Conservation (phyloP, 2,329 filamentous ascomycete species). For the Tolypocladium cylindrosporum region DNA sequence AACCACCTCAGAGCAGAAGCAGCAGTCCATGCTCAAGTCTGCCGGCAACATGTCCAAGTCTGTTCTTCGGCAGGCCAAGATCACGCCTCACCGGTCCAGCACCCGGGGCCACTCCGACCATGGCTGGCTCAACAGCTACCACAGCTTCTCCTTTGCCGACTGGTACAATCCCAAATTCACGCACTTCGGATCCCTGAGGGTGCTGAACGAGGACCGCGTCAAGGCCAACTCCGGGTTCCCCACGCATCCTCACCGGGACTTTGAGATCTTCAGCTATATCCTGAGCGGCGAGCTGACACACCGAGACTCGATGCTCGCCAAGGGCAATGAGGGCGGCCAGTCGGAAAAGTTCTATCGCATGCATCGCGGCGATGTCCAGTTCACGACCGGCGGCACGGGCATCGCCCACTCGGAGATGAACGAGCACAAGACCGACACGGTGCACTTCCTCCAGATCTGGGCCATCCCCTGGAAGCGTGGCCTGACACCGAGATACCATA, state of each 20-base stretch:
- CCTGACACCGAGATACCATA: slow-evolving; percentile 68
- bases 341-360: slow-evolving; percentile 61
- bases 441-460: slow-evolving; percentile 88
- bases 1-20: background rate
- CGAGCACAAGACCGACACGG: slow-evolving; percentile 58
- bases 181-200: slow-evolving; percentile 66
- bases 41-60: slow-evolving; percentile 48
- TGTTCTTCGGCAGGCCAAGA: slow-evolving; percentile 53
- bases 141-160: slow-evolving; percentile 75
- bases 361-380: slow-evolving; percentile 75
- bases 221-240: slow-evolving; percentile 67
- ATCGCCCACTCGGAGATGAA: slow-evolving; percentile 79
- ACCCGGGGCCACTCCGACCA: slow-evolving; percentile 70
- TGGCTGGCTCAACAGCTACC: slow-evolving; percentile 80
- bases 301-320: slow-evolving; percentile 74
- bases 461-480: slow-evolving; percentile 67
- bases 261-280: slow-evolving; percentile 85
- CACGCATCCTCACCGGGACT: slow-evolving; percentile 75
- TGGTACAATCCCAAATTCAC: slow-evolving; percentile 58
- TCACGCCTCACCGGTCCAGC: slow-evolving; percentile 63
- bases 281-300: slow-evolving; percentile 80
- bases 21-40: slow-evolving; percentile 23
- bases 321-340: slow-evolving; percentile 47
- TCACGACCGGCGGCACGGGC: slow-evolving; percentile 76
- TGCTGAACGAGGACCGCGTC: slow-evolving; percentile 85